Evolutionary conservation across 2,329 filamentous ascomycete genomes (phyloP), one percentile per base, ranked within the genome.

Genomic region (Fusarium devonianum): DNA sequence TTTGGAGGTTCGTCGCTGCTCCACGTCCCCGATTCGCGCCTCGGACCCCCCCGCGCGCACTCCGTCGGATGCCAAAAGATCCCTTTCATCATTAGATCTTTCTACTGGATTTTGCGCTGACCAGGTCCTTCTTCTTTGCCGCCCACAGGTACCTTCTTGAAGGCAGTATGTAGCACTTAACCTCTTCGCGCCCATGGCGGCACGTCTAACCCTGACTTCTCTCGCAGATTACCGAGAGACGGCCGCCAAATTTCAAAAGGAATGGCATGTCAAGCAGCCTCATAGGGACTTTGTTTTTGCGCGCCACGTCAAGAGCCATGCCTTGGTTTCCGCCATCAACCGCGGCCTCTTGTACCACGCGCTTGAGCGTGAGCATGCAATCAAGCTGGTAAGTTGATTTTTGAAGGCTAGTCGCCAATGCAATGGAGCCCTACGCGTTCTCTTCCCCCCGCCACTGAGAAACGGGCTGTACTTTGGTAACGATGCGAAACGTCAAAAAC

Each of bases 181-280:
- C n/a, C 35, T 48, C 37, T 48, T 25, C 62, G 56, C 49, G 52
- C 57, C 48, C 43, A 41, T 37, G 41, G 41, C 46, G 45, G 40
- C 46, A 39, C 48, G 54, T 62, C 65, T 69, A 65, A 69, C 58
- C 49, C 45, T 62, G 42, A 49, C 38, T 41, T 39, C 49, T 34
- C 41, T 50, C 51, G 42, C 74, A 87, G 84, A 86, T 75, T 87
- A 85, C 75, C 80, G 81, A 72, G 84, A 87, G 70, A 85, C 84
- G 32, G 84, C 84, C 44, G 80, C 82, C 72, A 85, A 85, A 68
- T 82, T 87, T 62, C 83, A 86, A 66, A 86, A 86, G 69, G 84
- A 87, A 74, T 87, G 84, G 84, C 79, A 84, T 71, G 74, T 85
- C 58, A 75, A 78, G 65, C 77, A 82, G 70, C 84, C 84, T 63